Base-by-base conservation (phyloP, 2,329 filamentous ascomycete genomes). In the Neurospora crassa region DNA sequence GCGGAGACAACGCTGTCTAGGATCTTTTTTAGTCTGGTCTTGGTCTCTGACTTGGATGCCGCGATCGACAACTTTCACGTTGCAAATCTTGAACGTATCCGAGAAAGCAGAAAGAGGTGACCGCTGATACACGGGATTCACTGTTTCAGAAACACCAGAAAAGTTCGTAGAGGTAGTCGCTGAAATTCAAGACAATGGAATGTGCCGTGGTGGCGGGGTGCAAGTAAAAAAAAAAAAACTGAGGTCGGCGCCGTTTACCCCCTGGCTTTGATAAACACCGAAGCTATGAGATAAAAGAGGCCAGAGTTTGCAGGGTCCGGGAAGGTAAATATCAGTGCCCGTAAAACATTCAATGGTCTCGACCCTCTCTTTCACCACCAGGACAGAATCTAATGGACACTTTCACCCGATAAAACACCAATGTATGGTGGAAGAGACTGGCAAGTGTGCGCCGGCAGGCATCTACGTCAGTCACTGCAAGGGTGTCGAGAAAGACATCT, bases 391-490 rank as follows among this genome's bases (percentile, higher is more conserved):
- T 34, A 4, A 63, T 34, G 53, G 24, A 24, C 16, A 29, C 12
- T 29, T 29, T 59, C 20, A 59, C 47, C 14, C 24, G 24, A 59
- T 34, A 34, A 34, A 59, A 10, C 47, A 59, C 47, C 47, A 24
- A 24, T 34, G 20, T 34, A 6, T 12, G 24, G 20, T 53, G 45
- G 45, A 53, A 53, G 12, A 37, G 53, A 34, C 24, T 63, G 53
- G 53, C 24, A 63, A n/a, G 24, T 63, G 8, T 59, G 29, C 47
- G 72, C 70, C 29, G 70, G 68, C 53, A 70, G 70, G 70, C 45
- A 71, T 63, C 69, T 72, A 74, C 73, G 74, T 72, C 72, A 74
- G 71, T 73, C 70, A 71, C 70, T 45, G 69, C 74, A 72, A 69
- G 73, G 72, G 69, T 71, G 45, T 34, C 8, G 29, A 37, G 34